Base-by-base conservation (phyloP, 2,329 filamentous ascomycete genomes). In the Blumeria graminis region DNA sequence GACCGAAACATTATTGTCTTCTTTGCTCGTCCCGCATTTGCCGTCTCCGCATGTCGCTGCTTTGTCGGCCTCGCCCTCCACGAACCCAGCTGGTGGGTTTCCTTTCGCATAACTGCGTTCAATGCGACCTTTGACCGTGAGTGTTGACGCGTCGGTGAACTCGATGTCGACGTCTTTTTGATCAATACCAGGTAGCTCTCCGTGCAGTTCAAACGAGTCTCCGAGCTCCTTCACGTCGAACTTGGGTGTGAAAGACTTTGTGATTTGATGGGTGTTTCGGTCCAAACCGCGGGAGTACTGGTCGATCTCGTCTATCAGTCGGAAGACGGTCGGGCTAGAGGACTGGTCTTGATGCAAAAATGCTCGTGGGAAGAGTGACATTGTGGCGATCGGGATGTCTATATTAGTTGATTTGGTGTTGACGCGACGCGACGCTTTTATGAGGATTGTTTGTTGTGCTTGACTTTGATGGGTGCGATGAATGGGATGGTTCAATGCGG, bases 221-320 rank as follows among this genome's bases (percentile, higher is more conserved):
- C 76, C 75, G 11, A 76, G 77, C 71, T 92, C 86, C 67, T 77
- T 81, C 59, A 89, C 74, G 64, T 90, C 85, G 65, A 90, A 90
- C 69, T 80, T 83, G 56, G 85, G 86, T 58, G 77, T 76, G 76
- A 87, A 89, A 64, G 76, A 71, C 52, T 63, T 65, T 43, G 61
- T 56, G 52, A 60, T 59, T 28, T 8, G 28, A 32, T 14, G 22
- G 35, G 3, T 14, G 9, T n/a, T n/a, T 22, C 7, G 6, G 6
- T 55, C 52, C 14, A 38, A 1, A 32, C n/a, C 43, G 45, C 59
- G 57, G 59, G 69, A 71, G 68, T 79, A 78, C 65, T 69, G 71
- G 65, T 81, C 77, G 61, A 77, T 80, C 68, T 81, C 77, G 62
- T 80, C 76, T 55, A 82, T 74, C 58, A 82, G 72, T 58, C 76